Evolutionary conservation across 2,329 filamentous ascomycete genomes (phyloP), one percentile per base, ranked within the genome.

Genomic region (Colletotrichum horii): DNA sequence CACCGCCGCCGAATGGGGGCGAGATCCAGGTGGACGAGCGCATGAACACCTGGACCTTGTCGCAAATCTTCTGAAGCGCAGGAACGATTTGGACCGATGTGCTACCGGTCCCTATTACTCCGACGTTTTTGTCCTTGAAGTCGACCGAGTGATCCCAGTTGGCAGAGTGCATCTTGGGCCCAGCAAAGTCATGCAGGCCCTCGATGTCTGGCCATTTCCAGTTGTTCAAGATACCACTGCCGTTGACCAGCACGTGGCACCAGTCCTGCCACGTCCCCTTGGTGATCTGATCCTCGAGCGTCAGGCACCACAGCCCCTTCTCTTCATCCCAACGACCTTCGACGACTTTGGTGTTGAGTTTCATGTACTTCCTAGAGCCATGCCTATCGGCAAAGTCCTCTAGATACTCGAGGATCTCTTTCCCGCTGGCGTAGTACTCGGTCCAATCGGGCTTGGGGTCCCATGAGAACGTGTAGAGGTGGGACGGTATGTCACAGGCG

Each of bases 81-180:
- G 87, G 86, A 4, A 89, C 84, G 11, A 91, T 84, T 79, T 91
- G 89, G 12, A 91, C 87, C 14, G 87, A 88, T 15, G 87, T 88
- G 26, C 88, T 87, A 0, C 89, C 89, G 19, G 80, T 88, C 8
- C 89, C 90, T 64, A 91, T 89, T n/a, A 91, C 82, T 15, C 85
- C 89, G 24, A 90, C 85, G 19, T 81, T 81, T 77, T 88, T 88
- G 30, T 82, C 85, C 3, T 76, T 78, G 5, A 89, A 82, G 61
- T 89, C 83, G 34, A 88, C 79, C 14, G 85, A 82, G 8, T 88
- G 82, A 7, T 90, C 87, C 88, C 89, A 92, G 38, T 85, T 83
- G 6, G 89, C 89, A 0, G 88, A 90, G 80, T 93, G 91, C 69
- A 90, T 84, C 12, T 90, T 81, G 14, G 82, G 80, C 19, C 90